Evolutionary conservation across 1,284 basidiomycete species (phyloP), one percentile per base, ranked within the genome.

Genomic region (Tylopilus orsonianus): DNA sequence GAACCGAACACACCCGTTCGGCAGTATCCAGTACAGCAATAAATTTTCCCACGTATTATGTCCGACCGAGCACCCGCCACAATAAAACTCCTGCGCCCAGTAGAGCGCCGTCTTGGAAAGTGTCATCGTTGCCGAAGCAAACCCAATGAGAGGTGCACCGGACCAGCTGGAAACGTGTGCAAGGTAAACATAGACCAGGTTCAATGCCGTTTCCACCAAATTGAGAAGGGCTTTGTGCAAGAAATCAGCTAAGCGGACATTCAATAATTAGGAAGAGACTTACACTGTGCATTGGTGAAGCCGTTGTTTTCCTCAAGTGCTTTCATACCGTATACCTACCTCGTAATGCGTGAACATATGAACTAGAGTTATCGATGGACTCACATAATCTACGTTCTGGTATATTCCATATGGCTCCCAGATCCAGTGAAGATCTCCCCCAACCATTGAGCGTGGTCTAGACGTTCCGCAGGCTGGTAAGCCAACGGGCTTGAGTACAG

Each of bases 251-350:
- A 23, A 23, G 19, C 4, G 20, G 19, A 20, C 6, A 20, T 23
- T 9, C 14, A 14, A 45, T 7, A 6, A 13, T 1, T 0, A 5
- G 16, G 20, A 19, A 24, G 20, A 45, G 2, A 61, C 80, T 54
- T 58, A 90, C 90, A 79, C 72, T 96, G 93, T 2, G 93, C 93
- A 57, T 82, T 89, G 10, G 92, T 85, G 69, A 96, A 97, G 0
- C 93, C 93, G 50, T 87, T 79, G 18, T 80, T 78, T 1, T 73
- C 66, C 50, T 85, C 68, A 37, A 84, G 75, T 0, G 87, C 78
- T 26, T 75, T 74, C 22, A 83, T 57, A 10, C 90, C 90, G 59
- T 97, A 96, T 10, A 90, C 68, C 85, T 87, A 52, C 40, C 14
- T 59, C 66, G 54, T 52, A 70, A 69, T 44, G 26, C 5, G 7